Percentiles rank a stretch among this genome's conserved stretches.
Evolutionary conservation across 352 stramenopile genomes (phyloP).

Genomic region (Hyaloperonospora brassicae): DNA sequence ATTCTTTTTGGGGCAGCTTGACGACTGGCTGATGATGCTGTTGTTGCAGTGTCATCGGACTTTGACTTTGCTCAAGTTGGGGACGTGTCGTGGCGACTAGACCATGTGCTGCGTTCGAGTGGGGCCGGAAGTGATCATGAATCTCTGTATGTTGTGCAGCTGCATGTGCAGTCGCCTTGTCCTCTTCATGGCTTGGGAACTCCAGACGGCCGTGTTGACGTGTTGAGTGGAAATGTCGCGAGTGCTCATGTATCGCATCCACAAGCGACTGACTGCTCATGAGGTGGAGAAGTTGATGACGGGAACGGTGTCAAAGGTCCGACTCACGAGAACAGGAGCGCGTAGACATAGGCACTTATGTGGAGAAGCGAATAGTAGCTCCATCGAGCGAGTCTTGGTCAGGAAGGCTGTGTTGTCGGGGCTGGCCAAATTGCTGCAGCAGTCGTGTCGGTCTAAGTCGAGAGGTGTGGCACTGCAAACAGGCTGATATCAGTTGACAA

Average conservation of each 20-base stretch:
- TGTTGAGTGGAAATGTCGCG: constrained; percentile 62
- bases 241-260: too few relatives aligned
- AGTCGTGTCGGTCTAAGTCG: too few relatives aligned
- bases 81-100: constrained; percentile 57
- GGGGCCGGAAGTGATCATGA: constrained; percentile 41
- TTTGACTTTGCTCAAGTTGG: constrained; percentile 68
- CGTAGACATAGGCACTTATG: too few relatives aligned
- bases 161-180: constrained; percentile 47
- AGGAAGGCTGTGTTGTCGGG: too few relatives aligned
- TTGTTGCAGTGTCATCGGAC: constrained; percentile 26
- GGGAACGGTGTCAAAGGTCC: constrained; percentile 7
- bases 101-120: constrained; percentile 58
- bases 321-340: too few relatives aligned
- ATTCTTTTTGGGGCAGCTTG: neutral
- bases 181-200: too few relatives aligned
- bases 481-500: too few relatives aligned
- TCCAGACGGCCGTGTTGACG: constrained; percentile 39
- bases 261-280: too few relatives aligned
- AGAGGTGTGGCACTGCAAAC: too few relatives aligned
- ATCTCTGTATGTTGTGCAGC: constrained; percentile 51
- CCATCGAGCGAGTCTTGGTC: too few relatives aligned
- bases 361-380: too few relatives aligned
- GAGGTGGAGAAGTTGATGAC: constrained; percentile 56
- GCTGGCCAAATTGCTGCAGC: too few relatives aligned
- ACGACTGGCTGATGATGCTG: neutral